Base-by-base conservation (phyloP, 768 basidiomycete genomes). In the Tylopilus rubrobrunneus region DNA sequence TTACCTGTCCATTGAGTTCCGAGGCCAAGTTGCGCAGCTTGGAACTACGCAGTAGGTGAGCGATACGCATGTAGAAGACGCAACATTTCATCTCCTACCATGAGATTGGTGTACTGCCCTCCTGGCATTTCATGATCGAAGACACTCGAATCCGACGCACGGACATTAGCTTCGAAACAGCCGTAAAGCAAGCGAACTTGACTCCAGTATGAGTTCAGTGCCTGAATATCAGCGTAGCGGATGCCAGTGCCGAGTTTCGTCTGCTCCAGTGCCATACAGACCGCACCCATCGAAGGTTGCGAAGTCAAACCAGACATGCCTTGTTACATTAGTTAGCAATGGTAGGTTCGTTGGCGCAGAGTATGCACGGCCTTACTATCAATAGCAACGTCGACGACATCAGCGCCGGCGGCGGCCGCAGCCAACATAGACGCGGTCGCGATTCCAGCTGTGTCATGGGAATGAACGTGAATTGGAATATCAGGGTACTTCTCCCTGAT, bases 71-170 rank as follows among this genome's bases (percentile, higher is more conserved):
- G 55, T 43, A 40, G 34, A n/a, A 52, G 56, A 37, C 55, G 56
- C 46, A 36, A 45, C 54, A 37, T 51, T 31, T 39, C 34, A 28
- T 42, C n/a, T 62, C 80, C 47, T 67, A 92, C 91, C 91, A 93
- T 93, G 61, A 93, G 75, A 71, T 93, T 93, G 31, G 92, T 93
- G 70, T 92, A 93, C 70, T 93, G 92, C 43, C 95, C 96, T 68
- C 95, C 97, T 50, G 96, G 96, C 97, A 99, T 98, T 74, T 97
- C 95, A 73, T 98, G 96, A 67, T 94, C 94, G 71, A 98, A 99
- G 49, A 98, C 95, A 73, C 92, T 93, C 45, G 95, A 97, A 69
- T 98, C 97, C 49, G 93, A 95, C 25, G 94, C 92, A 49, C 93
- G 85, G 62, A 98, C 94, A 66, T 97, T 97, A 51, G 97, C 97